phyloP scores from a whole-genome alignment of 169 alveolate genomes.

The Plasmodium gonderi region DNA sequence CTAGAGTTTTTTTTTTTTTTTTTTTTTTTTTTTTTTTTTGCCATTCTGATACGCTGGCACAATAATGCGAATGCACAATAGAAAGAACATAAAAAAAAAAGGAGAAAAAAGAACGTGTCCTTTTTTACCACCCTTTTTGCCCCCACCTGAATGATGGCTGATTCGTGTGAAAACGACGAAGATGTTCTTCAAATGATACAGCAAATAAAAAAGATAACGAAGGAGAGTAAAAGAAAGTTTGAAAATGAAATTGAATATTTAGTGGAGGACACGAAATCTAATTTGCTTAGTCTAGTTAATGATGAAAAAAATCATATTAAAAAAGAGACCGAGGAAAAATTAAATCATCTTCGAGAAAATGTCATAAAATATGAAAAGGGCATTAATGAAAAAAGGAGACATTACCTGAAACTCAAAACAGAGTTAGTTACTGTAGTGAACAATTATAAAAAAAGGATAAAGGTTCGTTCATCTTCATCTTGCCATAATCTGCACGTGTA shows the following conservation, averaged over 20 bases:
- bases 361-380: constrained; percentile 47
- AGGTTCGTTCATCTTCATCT: no score
- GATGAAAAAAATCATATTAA: constrained; percentile 39
- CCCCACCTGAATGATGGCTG: constrained; percentile 2
- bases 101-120: not conserved
- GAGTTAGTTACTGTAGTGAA: constrained; percentile 42
- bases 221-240: constrained; percentile 52
- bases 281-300: constrained; percentile 20
- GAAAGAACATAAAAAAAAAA: not conserved
- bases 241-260: constrained; percentile 42
- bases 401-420: constrained; percentile 40
- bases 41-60: not conserved
- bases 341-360: constrained; percentile 18
- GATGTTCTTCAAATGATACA: constrained; percentile 72
- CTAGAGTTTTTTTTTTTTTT: no score
- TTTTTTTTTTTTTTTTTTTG: no score
- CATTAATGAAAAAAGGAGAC: constrained; percentile 36
- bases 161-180: constrained; percentile 54
- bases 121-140: not conserved
- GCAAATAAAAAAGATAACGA: constrained; percentile 60
- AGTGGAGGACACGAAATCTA: constrained; percentile 53
- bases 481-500: not conserved
- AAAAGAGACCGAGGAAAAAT: constrained; percentile 32
- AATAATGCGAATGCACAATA: not conserved
- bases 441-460: constrained; percentile 44